A percentile compares a stretch with the other conserved stretches of the same genome.
phyloP scores from a whole-genome alignment of 148 eudicot species.

The Amaranthus hypochondriacus region DNA sequence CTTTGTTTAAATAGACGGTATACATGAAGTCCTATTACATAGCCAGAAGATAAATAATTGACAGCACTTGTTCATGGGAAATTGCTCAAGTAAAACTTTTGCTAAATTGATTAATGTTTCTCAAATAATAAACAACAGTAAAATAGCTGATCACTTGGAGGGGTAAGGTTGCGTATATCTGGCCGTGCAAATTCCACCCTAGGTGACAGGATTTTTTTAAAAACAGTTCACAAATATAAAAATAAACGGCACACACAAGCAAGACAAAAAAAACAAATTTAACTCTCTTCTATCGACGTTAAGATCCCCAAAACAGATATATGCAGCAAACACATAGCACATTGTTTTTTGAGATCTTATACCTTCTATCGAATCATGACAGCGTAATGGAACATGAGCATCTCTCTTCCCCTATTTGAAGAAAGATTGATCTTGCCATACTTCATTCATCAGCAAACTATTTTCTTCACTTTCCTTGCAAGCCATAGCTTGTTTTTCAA shows the following conservation, averaged over 20 bases:
- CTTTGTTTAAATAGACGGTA: too few species aligned
- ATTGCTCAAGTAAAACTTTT: background rate
- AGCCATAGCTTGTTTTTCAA: conserved; percentile 42
- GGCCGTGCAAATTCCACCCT: too few species aligned
- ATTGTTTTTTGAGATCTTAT: background rate
- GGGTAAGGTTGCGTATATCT: too few species aligned
- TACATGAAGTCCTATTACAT: too few species aligned
- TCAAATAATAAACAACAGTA: background rate
- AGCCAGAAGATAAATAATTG: background rate
- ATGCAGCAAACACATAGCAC: conserved; percentile 10
- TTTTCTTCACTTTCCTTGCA: conserved; percentile 40
- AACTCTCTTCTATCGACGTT: too few species aligned
- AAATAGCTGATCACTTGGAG: too few species aligned
- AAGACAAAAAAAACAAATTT: too few species aligned
- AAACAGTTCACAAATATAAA: too few species aligned
- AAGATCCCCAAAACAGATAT: background rate
- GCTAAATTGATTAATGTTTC: background rate
- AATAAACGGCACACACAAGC: too few species aligned
- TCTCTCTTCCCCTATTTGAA: conserved; percentile 96
- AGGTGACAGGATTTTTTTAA: too few species aligned
- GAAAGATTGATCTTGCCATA: conserved; percentile 84
- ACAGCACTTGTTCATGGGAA: background rate
- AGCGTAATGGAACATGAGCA: conserved; percentile 76
- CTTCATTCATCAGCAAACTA: conserved; percentile 45
- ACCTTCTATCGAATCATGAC: conserved; percentile 92